Evolutionary conservation across 2,329 filamentous ascomycete genomes (phyloP).

Genomic region (Verticillium nubilum): DNA sequence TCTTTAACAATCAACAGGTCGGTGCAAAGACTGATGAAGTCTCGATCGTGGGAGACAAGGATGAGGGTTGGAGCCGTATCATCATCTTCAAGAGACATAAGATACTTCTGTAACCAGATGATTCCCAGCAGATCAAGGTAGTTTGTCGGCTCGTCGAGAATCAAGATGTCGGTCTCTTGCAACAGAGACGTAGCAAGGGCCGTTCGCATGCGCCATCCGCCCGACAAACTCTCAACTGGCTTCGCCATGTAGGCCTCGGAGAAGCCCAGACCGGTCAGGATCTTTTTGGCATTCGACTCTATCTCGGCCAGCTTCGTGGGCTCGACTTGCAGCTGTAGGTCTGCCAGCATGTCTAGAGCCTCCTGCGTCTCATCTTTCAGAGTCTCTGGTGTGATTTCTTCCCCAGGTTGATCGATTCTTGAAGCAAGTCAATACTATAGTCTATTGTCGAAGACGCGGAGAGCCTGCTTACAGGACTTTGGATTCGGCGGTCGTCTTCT

Average conservation of each 20-base stretch:
- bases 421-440: background rate
- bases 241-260: conserved; percentile 54
- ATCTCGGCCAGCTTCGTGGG: conserved; percentile 56
- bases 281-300: conserved; percentile 60
- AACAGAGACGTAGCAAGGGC: conserved; percentile 61
- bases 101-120: conserved; percentile 75
- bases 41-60: conserved; percentile 78
- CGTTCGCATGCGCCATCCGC: conserved; percentile 70
- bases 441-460: background rate
- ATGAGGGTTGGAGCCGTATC: conserved; percentile 60
- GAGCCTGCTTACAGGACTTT: conserved; percentile 36
- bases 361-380: conserved; percentile 63
- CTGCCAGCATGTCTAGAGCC: conserved; percentile 63
- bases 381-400: conserved; percentile 49
- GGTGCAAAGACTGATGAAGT: conserved; percentile 72
- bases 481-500: conserved; percentile 60
- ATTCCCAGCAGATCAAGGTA: conserved; percentile 80
- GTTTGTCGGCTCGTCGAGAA: conserved; percentile 84
- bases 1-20: conserved; percentile 74
- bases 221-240: conserved; percentile 62
- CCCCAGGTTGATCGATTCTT: conserved; percentile 44
- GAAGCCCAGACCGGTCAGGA: conserved; percentile 69
- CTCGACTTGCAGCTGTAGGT: conserved; percentile 64
- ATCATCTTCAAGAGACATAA: conserved; percentile 49
- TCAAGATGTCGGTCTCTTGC: conserved; percentile 69